Conservation (phyloP, 495 filamentous ascomycete species). For the Xylaria longipes region DNA sequence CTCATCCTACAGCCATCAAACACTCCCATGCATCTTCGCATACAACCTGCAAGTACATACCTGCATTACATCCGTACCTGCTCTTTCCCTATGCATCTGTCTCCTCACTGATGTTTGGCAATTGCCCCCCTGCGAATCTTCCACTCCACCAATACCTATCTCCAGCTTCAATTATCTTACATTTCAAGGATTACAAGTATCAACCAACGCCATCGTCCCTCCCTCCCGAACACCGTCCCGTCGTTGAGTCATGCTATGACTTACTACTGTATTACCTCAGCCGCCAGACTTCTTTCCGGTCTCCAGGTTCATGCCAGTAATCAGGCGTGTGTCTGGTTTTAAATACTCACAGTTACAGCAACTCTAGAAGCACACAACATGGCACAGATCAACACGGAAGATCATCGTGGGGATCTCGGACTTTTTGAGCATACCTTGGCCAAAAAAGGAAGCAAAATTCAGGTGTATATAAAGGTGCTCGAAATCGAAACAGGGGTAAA, state of each 20-base stretch:
- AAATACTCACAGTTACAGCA: neutral
- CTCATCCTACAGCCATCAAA: too few relatives aligned
- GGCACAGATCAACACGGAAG: neutral
- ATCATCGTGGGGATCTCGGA: neutral
- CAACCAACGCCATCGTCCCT: too few relatives aligned
- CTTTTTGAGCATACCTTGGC: neutral
- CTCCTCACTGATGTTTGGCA: neutral
- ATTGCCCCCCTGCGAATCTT: neutral
- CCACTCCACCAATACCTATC: neutral
- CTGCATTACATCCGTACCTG: too few relatives aligned
- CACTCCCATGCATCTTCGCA: neutral
- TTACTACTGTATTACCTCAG: too few relatives aligned
- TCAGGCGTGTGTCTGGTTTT: neutral
- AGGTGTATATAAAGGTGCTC: constrained; percentile 28
- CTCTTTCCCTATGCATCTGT: neutral
- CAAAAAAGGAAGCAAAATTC: constrained; percentile 26
- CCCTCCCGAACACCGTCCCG: too few relatives aligned
- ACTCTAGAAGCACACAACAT: neutral
- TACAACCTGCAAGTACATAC: neutral
- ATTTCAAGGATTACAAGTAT: neutral
- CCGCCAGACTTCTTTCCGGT: too few relatives aligned
- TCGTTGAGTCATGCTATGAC: too few relatives aligned
- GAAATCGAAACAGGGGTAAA: constrained; percentile 29
- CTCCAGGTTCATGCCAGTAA: too few relatives aligned
- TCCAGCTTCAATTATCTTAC: neutral